Base-by-base conservation (phyloP, 2,329 filamentous ascomycete genomes). In the Penicillium aurantiogriseum region DNA sequence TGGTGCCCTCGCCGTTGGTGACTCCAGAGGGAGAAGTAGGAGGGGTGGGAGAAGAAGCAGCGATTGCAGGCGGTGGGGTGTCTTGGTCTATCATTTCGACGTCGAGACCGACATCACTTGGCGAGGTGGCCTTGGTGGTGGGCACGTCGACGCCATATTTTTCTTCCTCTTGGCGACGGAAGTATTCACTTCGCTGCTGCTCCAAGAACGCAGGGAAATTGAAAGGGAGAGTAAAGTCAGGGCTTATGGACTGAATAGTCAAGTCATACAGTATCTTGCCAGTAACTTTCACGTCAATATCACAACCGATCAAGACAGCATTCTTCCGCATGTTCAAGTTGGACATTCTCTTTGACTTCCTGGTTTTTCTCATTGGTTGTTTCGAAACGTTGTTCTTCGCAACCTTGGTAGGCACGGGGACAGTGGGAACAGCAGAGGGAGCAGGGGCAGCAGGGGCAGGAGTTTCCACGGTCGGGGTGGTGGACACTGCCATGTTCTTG, bases 231-330 rank as follows among this genome's bases (percentile, higher is more conserved):
- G 39, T 33, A 13, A 65, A 65, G 8, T 60, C 58, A 10, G 55
- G 27, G 44, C 48, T 46, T 11, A 63, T 11, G 23, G 63, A 56
- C 3, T 51, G 6, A 2, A 58, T 11, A 23, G 54, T 51, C 13
- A 61, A 33, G 10, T 63, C 51, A 29, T 48, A 61, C 15, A 65
- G 46, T 27, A 47, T 51, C 10, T 49, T 38, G 25, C 60, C 59
- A 7, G 62, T 54, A 2, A 51, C 15, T 4, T 56, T 50, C 1
- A 35, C 27, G 11, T 53, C 46, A 38, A 61, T 54, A 39, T 65
- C 44, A 27, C 56, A 53, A 21, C 54, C 40, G n/a, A 42, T 33
- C 43, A 50, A 39, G n/a, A 43, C 15, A 13, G 40, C 29, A 10
- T 47, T 36, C 11, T 54, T 59, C 1, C 11, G 48, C 35, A 36